Evolutionary conservation across 495 filamentous ascomycete species (phyloP), one percentile per base, ranked within the genome.

Genomic region (Sordaria brevicollis): DNA sequence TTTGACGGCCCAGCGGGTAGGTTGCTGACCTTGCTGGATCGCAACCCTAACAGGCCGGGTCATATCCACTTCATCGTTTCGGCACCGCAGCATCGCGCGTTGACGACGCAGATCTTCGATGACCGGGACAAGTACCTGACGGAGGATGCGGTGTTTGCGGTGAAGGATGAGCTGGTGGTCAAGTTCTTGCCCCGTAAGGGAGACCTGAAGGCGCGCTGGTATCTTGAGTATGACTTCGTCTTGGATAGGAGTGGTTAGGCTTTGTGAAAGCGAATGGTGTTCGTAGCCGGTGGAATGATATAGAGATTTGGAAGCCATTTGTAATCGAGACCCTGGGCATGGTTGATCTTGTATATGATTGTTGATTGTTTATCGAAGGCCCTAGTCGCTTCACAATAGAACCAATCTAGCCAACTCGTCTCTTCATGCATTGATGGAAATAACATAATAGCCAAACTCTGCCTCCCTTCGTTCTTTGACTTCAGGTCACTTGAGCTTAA

Each of bases 91-190:
- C 75, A 78, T 71, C 71, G 88, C 68, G 78, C 88, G 9, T 79
- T 93, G 70, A 88, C 86, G 0, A 93, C 91, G 15, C 91, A 94
- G 77, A 83, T 93, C 62, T 93, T 93, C 74, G 91, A 93, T 74
- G 75, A 83, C 68, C 82, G 86, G 33, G 89, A 89, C 72, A 78
- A 84, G 71, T 86, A 92, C 70, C 79, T 91, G 25, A 76, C 75
- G 29, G 83, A 92, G 54, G 91, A 94, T 78, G 81, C 86, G 0
- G 91, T 91, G 6, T 94, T 93, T 73, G 91, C 91, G 0, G 90
- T 92, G 38, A 94, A 93, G 83, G 87, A 92, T 71, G 89, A 87
- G 25, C 78, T 93, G 72, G 74, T 92, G 43, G 89, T 92, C 21
- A 85, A 88, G 69, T 93, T 93, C 74, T 71, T 84, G 68, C 83